These are phyloP conservation scores for Boletus speciosus DNA, from an alignment of 768 basidiomycete genomes.

Conservation along the genomic window DNA sequence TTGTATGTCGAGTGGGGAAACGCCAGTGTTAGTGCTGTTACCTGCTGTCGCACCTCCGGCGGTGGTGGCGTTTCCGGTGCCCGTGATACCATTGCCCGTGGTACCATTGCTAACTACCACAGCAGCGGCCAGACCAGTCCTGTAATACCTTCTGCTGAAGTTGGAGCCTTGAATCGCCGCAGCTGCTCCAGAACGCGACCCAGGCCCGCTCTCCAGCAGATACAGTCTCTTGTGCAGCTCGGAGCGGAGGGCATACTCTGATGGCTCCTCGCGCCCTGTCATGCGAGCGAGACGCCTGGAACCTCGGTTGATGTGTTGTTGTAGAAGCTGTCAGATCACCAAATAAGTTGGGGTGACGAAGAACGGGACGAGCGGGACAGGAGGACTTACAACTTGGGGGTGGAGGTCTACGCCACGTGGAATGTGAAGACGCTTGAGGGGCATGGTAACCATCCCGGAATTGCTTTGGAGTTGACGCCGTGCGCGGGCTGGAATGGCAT, in stretches of 20 bases:
- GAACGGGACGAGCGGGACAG: background rate
- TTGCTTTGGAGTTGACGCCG: slow-evolving; percentile 11
- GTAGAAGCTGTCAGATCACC: slow-evolving; percentile 45
- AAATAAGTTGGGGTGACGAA: background rate
- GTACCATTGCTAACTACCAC: slow-evolving; percentile 2
- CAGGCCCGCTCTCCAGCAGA: slow-evolving; percentile 31
- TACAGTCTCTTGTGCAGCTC: slow-evolving; percentile 43
- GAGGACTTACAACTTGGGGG: slow-evolving; percentile 41
- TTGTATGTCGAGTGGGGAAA: slow-evolving; percentile 35
- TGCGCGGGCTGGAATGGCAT: slow-evolving; percentile 18
- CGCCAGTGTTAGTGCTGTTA: slow-evolving; percentile 26
- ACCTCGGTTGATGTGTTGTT: slow-evolving; percentile 68
- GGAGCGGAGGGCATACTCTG: slow-evolving; percentile 43
- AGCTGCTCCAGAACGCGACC: slow-evolving; percentile 6
- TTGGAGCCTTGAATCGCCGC: slow-evolving; percentile 2
- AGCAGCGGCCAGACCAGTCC: slow-evolving; percentile 7
- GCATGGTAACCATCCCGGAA: slow-evolving; percentile 38
- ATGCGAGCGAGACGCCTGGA: slow-evolving; percentile 65
- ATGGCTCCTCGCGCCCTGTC: slow-evolving; percentile 54
- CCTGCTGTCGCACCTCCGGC: slow-evolving; percentile 10
- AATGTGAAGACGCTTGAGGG: slow-evolving; percentile 37
- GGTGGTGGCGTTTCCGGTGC: slow-evolving; percentile 6
- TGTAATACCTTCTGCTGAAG: slow-evolving; percentile 7
- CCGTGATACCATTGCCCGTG: slow-evolving; percentile 2
- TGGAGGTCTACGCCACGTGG: slow-evolving; percentile 33